Conservation (phyloP, 176 grass and related monocot genomes). For the Eleusine indica region DNA sequence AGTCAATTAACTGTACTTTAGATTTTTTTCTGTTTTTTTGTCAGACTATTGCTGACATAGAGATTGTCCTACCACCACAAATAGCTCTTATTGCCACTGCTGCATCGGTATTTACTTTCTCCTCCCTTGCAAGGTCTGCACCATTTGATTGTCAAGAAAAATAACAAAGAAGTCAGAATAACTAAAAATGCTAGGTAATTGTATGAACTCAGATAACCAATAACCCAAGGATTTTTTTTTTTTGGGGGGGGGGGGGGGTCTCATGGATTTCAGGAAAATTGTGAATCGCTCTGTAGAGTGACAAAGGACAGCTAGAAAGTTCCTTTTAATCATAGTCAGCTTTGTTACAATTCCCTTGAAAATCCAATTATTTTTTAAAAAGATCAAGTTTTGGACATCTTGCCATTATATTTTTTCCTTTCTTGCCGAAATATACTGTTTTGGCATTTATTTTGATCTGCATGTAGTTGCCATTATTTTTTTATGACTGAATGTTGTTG, state of each 20-base stretch:
- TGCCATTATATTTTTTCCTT: not conserved
- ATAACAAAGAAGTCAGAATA: not conserved
- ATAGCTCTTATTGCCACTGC: not conserved
- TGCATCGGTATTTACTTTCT: not conserved
- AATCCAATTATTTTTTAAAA: not conserved
- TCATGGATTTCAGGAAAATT: not conserved
- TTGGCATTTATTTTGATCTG: not conserved
- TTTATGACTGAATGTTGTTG: not conserved
- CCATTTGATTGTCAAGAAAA: not conserved
- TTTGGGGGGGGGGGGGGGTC: too few relatives aligned
- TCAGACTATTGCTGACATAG: not conserved
- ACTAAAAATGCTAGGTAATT: not conserved
- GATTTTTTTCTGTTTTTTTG: not conserved
- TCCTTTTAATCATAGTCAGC: not conserved
- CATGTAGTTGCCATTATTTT: not conserved
- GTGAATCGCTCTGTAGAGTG: not conserved
- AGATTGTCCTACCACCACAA: not conserved
- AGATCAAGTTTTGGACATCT: not conserved
- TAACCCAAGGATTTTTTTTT: too few relatives aligned
- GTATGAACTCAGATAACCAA: not conserved
- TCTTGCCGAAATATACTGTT: too few relatives aligned
- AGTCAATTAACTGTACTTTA: not conserved
- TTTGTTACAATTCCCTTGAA: not conserved
- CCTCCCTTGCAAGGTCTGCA: not conserved
- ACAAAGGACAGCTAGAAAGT: not conserved